Conservation (phyloP, 352 stramenopile genomes). For the Phytophthora citrophthora region DNA sequence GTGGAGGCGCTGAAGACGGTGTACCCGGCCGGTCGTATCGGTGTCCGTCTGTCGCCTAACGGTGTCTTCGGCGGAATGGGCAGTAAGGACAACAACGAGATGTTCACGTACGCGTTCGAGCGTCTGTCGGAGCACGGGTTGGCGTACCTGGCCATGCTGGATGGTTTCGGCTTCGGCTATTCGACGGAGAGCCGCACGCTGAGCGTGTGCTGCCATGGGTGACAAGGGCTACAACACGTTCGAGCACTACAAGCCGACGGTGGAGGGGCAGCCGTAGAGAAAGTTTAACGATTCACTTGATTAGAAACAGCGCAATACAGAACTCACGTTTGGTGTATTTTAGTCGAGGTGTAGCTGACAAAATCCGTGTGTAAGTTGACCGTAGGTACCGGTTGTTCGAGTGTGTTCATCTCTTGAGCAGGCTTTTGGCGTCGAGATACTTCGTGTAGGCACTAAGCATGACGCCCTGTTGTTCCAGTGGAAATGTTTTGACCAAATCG, state of each 20-base stretch:
- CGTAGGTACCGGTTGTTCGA: too few species aligned
- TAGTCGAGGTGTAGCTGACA: too few species aligned
- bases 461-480: too few species aligned
- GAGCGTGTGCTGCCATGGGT: constrained; percentile 6
- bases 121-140: constrained; percentile 8
- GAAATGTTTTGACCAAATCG: too few species aligned
- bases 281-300: neutral
- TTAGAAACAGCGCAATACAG: neutral
- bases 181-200: constrained; percentile 7
- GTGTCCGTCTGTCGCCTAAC: constrained; percentile 16
- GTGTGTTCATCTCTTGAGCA: too few species aligned
- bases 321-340: too few species aligned
- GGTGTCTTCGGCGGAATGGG: constrained; percentile 18
- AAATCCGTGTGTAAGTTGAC: too few species aligned
- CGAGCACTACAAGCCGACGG: constrained; percentile 16
- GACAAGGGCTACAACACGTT: constrained; percentile 25
- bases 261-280: constrained; percentile 9
- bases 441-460: too few species aligned
- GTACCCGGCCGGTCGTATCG: constrained; percentile 8
- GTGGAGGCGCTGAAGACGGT: constrained; percentile 10
- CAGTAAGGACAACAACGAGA: constrained; percentile 22
- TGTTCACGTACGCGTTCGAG: constrained; percentile 14
- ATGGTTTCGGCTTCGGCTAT: constrained; percentile 11
- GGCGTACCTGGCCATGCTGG: constrained; percentile 12
- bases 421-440: too few species aligned